Evolutionary conservation across 2,329 filamentous ascomycete genomes (phyloP), one percentile per base, ranked within the genome.

Genomic region (Stagonosporopsis rhizophila): DNA sequence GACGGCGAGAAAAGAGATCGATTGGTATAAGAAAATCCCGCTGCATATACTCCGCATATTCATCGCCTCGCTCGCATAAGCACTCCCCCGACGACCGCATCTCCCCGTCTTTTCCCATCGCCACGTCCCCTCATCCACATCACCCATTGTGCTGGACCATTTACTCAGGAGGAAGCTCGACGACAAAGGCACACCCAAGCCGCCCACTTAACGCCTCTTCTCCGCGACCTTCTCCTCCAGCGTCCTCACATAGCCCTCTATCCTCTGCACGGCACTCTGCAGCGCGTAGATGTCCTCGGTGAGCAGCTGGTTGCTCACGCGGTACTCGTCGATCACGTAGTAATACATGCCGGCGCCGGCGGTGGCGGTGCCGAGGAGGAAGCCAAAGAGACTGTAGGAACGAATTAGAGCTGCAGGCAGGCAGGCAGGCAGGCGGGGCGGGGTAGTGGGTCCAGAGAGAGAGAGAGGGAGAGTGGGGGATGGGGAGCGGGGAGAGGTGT

Each of bases 221-320:
- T 65, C 81, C 65, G 88, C 87, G 66, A 93, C 83, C 80, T 89
- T 92, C 69, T 90, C 85, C 80, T 98, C 94, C 63, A 98, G 80
- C 47, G 85, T 85, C 73, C 88, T 86, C 62, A 96, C 87, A 75
- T 97, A 96, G 61, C 85, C 86, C 79, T 92, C 92, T 76, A 97
- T 86, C 74, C 90, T 87, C 77, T 93, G 89, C 54, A 96, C 93
- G 44, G 92, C 91, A 45, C 87, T 84, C 84, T 97, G 93, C 44
- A 98, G 85, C 64, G 91, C 94, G 79, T 94, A 94, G 76, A 98
- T 96, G 79, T 98, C 94, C 79, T 96, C 92, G 59, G 89, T 94
- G 78, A 98, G 82, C 72, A 97, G 85, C 79, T 96, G 91, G 81
- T 97, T 98, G 67, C 92, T 91, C 39, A 92, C 83, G 80, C 92